These are phyloP conservation scores for Xylariaceae sp. DNA, from an alignment of 2,329 filamentous ascomycete species.

Conservation along the genomic window DNA sequence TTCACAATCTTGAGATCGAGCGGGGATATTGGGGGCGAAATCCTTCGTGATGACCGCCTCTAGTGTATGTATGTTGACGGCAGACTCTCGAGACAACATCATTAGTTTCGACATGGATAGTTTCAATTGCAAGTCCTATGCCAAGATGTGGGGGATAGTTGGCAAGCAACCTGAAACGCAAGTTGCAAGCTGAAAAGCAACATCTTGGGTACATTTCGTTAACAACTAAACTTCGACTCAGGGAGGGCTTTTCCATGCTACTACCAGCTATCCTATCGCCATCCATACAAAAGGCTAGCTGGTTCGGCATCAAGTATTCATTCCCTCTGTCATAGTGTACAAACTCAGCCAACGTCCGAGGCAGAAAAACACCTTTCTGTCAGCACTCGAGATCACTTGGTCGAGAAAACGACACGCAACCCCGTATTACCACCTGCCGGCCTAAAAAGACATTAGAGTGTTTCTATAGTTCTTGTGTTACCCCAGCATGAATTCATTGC, in stretches of 20 bases:
- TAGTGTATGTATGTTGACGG: constrained; percentile 10
- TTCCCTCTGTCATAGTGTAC: neutral
- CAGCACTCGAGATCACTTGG: constrained; percentile 6
- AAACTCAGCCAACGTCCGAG: neutral
- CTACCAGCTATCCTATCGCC: neutral
- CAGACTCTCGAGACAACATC: neutral
- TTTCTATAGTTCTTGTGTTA: constrained; percentile 15
- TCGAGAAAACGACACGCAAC: constrained; percentile 8
- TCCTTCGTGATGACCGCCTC: constrained; percentile 29
- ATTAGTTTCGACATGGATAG: constrained; percentile 3
- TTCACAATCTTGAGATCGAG: constrained; percentile 23
- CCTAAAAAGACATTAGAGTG: constrained; percentile 21
- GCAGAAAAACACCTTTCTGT: neutral
- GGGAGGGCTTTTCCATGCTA: neutral
- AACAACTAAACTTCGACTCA: neutral
- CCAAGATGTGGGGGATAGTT: constrained; percentile 23
- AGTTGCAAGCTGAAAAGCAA: constrained; percentile 7
- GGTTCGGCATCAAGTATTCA: neutral
- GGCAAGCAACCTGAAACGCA: constrained; percentile 18
- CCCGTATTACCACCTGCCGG: constrained; percentile 17
- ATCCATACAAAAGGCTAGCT: neutral
- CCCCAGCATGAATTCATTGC: constrained; percentile 15
- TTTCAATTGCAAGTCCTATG: constrained; percentile 7
- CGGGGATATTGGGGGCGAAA: constrained; percentile 34
- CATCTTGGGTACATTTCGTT: neutral